phyloP scores from a whole-genome alignment of 345 rosid genomes.

The Clarkia xantiana region DNA sequence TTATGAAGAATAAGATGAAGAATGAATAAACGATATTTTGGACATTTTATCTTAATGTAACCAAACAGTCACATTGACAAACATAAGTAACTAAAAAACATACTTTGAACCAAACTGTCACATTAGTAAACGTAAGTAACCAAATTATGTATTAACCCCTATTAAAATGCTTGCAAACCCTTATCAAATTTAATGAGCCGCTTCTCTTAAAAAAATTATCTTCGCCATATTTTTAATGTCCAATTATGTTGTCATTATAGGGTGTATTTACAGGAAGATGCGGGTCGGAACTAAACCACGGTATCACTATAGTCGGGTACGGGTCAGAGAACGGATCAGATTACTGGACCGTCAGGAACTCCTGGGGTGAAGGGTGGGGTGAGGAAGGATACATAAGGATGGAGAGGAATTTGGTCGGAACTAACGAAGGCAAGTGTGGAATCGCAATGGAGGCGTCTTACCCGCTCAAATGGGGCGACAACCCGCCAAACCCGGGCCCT shows the following conservation, averaged over 20 bases:
- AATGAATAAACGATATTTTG: too few species aligned
- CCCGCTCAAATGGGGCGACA: constrained; percentile 63
- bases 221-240: neutral
- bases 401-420: constrained; percentile 35
- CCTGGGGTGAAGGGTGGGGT: constrained; percentile 84
- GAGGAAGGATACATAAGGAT: constrained; percentile 66
- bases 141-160: too few species aligned
- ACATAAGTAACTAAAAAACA: too few species aligned
- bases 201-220: neutral
- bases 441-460: constrained; percentile 79
- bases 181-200: too few species aligned
- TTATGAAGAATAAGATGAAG: too few species aligned
- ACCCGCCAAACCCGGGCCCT: constrained; percentile 94
- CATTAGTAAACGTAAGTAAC: too few species aligned
- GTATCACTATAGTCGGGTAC: constrained; percentile 80
- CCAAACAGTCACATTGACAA: too few species aligned
- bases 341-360: constrained; percentile 76
- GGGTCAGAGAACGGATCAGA: constrained; percentile 66
- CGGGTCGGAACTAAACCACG: constrained; percentile 74
- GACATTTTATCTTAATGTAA: too few species aligned
- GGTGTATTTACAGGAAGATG: constrained; percentile 68
- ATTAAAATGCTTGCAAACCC: too few species aligned
- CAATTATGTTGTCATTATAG: constrained; percentile 15
- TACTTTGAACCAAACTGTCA: too few species aligned
- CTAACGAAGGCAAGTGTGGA: constrained; percentile 61